These are phyloP conservation scores for Hansenula lynferdii DNA, from an alignment of 1,139 yeast species.

Conservation along the genomic window DNA sequence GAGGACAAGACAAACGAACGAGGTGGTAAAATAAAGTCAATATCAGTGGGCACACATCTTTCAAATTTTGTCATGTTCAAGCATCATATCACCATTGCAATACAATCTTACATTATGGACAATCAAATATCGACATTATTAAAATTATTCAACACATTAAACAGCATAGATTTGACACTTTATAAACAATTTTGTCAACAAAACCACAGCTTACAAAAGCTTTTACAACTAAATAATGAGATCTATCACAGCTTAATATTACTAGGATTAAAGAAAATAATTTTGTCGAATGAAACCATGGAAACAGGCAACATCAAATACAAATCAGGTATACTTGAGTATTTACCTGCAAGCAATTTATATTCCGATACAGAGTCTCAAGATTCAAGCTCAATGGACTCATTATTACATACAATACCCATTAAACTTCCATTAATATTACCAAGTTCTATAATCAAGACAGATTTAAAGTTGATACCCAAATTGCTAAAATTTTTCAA, in stretches of 20 bases:
- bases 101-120: conserved; percentile 14
- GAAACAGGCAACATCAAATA: conserved; percentile 12
- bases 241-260: conserved; percentile 15
- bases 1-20: conserved; percentile 8
- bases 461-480: conserved; percentile 13
- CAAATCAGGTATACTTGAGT: conserved; percentile 16
- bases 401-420: conserved; percentile 13
- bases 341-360: no score
- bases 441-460: conserved; percentile 8
- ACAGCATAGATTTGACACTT: conserved; percentile 16
- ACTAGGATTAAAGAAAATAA: conserved; percentile 11
- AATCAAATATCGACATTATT: conserved; percentile 14
- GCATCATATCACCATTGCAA: conserved; percentile 16
- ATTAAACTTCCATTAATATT: conserved; percentile 13
- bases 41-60: conserved; percentile 17
- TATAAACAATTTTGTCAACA: conserved; percentile 14
- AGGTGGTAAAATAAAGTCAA: conserved; percentile 17
- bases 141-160: conserved; percentile 16
- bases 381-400: conserved; percentile 8
- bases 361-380: no score
- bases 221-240: conserved; percentile 14
- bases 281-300: not conserved
- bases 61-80: conserved; percentile 19
- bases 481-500: conserved; percentile 13
- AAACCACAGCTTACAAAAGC: conserved; percentile 11